Evolutionary conservation across 1,139 yeast genomes (phyloP), one percentile per base, ranked within the genome.

Genomic region (Debaryomyces subglobosus): DNA sequence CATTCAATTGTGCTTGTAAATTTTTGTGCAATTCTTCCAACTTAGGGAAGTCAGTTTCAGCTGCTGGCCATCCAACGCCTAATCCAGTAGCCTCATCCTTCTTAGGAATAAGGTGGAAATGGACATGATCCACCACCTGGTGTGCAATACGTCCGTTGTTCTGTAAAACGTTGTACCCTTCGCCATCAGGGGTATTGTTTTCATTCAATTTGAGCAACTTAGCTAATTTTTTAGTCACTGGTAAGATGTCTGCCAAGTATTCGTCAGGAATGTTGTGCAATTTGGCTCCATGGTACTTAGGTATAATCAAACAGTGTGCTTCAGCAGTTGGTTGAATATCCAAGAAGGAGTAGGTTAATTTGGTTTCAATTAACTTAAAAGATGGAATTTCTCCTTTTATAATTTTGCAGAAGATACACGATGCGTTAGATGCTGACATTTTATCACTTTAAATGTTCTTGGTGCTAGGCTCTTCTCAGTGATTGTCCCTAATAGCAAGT

Each of bases 31-130:
- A 72, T 53, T 78, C 77, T 49, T 86, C 85, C 63, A 89, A 74
- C 49, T 82, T 81, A n/a, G 73, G 87, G 63, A 86, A 81, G 62
- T 86, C 86, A 45, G 94, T 86, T 48, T 77, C 79, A 56, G 84
- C 81, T n/a, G 89, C 84, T 4, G 97, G 97, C 97, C 98, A 92
- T 29, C 94, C 96, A 33, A 92, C 91, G 33, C 77, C 78, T 54
- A 92, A 78, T 0, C 98, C 98, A 15, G 91, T 74, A 35, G 77
- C 77, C 2, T 67, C 73, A 58, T 84, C 84, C 50, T 78, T 78
- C 78, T 92, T 92, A 39, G 99, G 99, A 62, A 94, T 94, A 68
- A 94, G 81, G 65, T 94, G 99, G 79, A 94, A 88, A 68, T 92
- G 99, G 49, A 92, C 97, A 67, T 94, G 99, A 61, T 88, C 96